Evolutionary conservation across 441 rosid species (phyloP), one percentile per base, ranked within the genome.

Genomic region (Rhodomyrtus psidioides): DNA sequence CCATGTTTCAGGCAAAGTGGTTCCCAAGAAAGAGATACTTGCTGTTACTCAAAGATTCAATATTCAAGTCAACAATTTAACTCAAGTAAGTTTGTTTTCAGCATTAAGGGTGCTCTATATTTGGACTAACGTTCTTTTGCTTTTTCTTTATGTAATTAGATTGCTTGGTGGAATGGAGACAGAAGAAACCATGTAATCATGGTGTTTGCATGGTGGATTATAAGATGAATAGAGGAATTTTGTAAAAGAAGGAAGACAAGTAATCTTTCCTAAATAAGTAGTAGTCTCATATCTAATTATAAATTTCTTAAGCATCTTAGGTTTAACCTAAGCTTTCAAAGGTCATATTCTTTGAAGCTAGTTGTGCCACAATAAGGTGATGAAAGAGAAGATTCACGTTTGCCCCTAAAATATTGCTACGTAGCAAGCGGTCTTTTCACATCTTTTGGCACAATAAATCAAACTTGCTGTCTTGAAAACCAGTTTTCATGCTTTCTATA

Each of bases 21-120:
- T 90, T 81, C 90, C 93, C n/a, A 97, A 95, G 89, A 95, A 87
- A 88, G 98, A 95, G 26, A 87, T 95, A 28, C n/a, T 85, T 55
- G 98, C 94, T 88, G 87, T 92, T 23, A 93, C 93, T 84, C 93
- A 89, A 84, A 94, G 91, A 87, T 95, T 96, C 92, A 97, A 97
- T 91, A 96, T 96, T 86, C 99, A 97, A 91, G 97, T 95, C 92
- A 96, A 93, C 90, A 97, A 97, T 92, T 94, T 97, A 92, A 96
- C 98, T 21, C 99, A 97, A 90, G 97, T 94, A 91, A 91, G 97
- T 92, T 39, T 70, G 51, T n/a, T 17, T 56, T 70, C 49, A 70
- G 79, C 51, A 70, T 70, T 70, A 24, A 70, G 51, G 79, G n/a
- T 21, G 49, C 79, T 62, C n/a, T 39, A 39, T 39, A 24, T 39